Percentiles rank a stretch among this genome's conserved stretches.
Conservation (phyloP, 2,329 filamentous ascomycete genomes). For the Westerdykella ornata region DNA sequence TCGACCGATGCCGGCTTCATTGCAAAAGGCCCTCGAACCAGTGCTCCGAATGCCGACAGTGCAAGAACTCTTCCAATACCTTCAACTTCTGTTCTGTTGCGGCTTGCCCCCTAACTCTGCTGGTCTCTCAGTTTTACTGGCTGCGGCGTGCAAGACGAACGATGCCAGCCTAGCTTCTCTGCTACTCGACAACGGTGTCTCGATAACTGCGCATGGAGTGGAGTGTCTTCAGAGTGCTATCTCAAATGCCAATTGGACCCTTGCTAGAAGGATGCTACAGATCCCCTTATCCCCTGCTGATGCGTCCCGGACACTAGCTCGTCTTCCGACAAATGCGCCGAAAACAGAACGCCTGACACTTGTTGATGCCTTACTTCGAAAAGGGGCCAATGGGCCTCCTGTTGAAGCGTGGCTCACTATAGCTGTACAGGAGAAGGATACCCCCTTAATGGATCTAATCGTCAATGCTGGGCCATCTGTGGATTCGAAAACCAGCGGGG, state of each 20-base stretch:
- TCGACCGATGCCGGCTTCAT: slow-evolving; percentile 15
- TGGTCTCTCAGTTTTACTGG: slow-evolving; percentile 23
- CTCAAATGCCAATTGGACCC: slow-evolving; percentile 23
- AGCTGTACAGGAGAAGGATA: slow-evolving; percentile 26
- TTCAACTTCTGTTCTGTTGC: slow-evolving; percentile 31
- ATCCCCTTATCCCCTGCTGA: slow-evolving; percentile 21
- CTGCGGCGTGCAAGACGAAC: slow-evolving; percentile 24
- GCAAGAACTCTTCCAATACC: slow-evolving; percentile 22
- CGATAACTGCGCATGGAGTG: slow-evolving; percentile 23
- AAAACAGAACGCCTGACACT: slow-evolving; percentile 22
- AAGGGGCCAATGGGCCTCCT: slow-evolving; percentile 24
- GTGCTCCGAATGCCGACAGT: slow-evolving; percentile 24
- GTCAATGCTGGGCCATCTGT: slow-evolving; percentile 23
- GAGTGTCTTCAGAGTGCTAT: slow-evolving; percentile 27
- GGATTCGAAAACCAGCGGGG: slow-evolving; percentile 12
- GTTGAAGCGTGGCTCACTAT: slow-evolving; percentile 23
- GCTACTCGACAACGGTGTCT: slow-evolving; percentile 28
- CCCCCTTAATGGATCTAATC: slow-evolving; percentile 22
- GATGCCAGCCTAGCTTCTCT: slow-evolving; percentile 24
- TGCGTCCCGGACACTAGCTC: slow-evolving; percentile 22
- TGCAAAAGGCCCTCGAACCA: slow-evolving; percentile 26
- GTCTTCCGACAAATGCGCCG: slow-evolving; percentile 16
- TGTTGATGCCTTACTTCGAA: slow-evolving; percentile 19
- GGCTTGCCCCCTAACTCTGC: slow-evolving; percentile 24
- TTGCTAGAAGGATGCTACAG: slow-evolving; percentile 22